phyloP scores from a whole-genome alignment of 2,329 filamentous ascomycete species.

The Cladorrhinum sp. region DNA sequence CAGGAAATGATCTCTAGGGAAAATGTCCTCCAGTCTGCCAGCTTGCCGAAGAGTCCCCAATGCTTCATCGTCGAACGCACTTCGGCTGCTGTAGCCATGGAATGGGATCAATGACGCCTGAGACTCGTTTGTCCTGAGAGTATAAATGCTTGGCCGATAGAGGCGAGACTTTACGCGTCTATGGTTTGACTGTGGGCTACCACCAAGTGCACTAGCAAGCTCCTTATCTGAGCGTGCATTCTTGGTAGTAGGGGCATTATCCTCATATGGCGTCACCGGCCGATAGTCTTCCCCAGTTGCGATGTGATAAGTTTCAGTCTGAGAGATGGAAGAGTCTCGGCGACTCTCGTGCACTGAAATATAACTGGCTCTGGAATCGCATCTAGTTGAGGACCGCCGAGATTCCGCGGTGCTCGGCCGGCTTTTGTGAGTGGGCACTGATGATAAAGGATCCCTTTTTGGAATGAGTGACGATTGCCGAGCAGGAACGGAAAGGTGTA shows the following conservation, averaged over 20 bases:
- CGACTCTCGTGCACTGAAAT: slow-evolving; percentile 50
- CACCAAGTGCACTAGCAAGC: slow-evolving; percentile 18
- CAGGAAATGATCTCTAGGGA: slow-evolving; percentile 58
- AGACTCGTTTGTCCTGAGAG: slow-evolving; percentile 54
- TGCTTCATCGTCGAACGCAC: slow-evolving; percentile 48
- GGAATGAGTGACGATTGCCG: slow-evolving; percentile 33
- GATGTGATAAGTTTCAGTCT: slow-evolving; percentile 54
- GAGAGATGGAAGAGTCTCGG: slow-evolving; percentile 54
- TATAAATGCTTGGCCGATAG: slow-evolving; percentile 57
- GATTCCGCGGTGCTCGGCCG: slow-evolving; percentile 16
- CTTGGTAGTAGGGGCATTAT: slow-evolving; percentile 32
- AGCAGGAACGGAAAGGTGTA: slow-evolving; percentile 31
- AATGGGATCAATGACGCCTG: slow-evolving; percentile 50
- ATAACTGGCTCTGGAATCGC: slow-evolving; percentile 47
- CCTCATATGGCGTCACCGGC: slow-evolving; percentile 43
- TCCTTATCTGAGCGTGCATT: slow-evolving; percentile 37
- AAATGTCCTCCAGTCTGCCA: slow-evolving; percentile 56
- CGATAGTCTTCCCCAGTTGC: slow-evolving; percentile 44
- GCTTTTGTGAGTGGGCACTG: background rate
- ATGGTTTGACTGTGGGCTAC: slow-evolving; percentile 23
- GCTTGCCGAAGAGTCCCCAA: slow-evolving; percentile 49
- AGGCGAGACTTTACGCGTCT: slow-evolving; percentile 34
- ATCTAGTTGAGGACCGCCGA: slow-evolving; percentile 32
- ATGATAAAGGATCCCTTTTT: slow-evolving; percentile 28
- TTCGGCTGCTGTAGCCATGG: slow-evolving; percentile 48